Conservation (phyloP, 2,329 filamentous ascomycete genomes). For the Alternaria tenuissima region DNA sequence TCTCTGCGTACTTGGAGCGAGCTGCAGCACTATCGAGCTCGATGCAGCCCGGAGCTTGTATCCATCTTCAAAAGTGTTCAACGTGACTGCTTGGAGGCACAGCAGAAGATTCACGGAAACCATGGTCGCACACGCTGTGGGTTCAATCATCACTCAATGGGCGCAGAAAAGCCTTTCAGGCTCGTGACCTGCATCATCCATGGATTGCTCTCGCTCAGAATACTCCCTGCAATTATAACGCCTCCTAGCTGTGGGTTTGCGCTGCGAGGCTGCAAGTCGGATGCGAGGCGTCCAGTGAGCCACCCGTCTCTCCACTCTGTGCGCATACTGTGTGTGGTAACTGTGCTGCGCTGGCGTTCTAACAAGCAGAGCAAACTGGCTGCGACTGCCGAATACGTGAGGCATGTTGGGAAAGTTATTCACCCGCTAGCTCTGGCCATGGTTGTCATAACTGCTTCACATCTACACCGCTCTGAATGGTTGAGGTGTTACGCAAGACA, state of each 20-base stretch:
- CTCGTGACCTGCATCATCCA: conserved; percentile 29
- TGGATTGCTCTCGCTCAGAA: conserved; percentile 19
- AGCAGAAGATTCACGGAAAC: conserved; percentile 7
- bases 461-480: conserved; percentile 32
- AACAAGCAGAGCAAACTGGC: conserved; percentile 21
- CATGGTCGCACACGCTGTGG: conserved; percentile 11
- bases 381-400: not conserved
- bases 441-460: conserved; percentile 17
- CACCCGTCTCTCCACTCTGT: conserved; percentile 21
- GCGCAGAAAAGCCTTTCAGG: conserved; percentile 8
- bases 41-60: not conserved
- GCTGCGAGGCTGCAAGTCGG: conserved; percentile 25
- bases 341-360: conserved; percentile 38
- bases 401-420: not conserved
- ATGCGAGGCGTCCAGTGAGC: conserved; percentile 22
- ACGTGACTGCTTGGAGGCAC: conserved; percentile 9
- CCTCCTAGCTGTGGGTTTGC: conserved; percentile 23
- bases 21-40: conserved; percentile 5
- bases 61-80: not conserved
- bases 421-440: not conserved
- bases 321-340: conserved; percentile 22
- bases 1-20: conserved; percentile 7
- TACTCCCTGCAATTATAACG: conserved; percentile 31
- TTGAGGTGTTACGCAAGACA: conserved; percentile 26
- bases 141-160: not conserved